Percentiles rank a stretch among this genome's conserved stretches.
Conservation (phyloP, 2,329 filamentous ascomycete genomes). For the Xylaria sp. region DNA sequence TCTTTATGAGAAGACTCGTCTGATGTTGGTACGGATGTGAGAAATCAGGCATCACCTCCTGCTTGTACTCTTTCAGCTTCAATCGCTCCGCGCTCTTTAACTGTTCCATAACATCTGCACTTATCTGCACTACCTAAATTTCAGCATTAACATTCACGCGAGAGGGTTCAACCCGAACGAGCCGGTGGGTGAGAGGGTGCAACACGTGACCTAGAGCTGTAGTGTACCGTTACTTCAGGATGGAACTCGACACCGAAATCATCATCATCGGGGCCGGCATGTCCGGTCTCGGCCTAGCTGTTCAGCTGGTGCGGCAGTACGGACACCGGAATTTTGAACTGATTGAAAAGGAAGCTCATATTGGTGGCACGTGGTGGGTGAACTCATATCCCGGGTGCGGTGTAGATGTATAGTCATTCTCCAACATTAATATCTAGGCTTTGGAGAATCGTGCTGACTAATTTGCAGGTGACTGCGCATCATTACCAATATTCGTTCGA, state of each 20-base stretch:
- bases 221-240: background rate
- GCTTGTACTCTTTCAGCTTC: background rate
- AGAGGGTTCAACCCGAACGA: background rate
- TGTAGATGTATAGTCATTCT: constrained; percentile 24
- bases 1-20: background rate
- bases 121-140: background rate
- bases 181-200: background rate
- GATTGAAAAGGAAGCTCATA: constrained; percentile 20
- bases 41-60: background rate
- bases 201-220: background rate
- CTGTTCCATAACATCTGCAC: background rate
- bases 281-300: constrained; percentile 30
- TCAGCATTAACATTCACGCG: background rate
- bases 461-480: constrained; percentile 18
- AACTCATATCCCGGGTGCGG: constrained; percentile 34
- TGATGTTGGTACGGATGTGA: background rate
- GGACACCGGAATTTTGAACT: constrained; percentile 30
- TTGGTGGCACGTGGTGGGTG: constrained; percentile 30
- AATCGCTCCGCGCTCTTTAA: background rate
- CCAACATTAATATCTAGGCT: too few relatives aligned
- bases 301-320: constrained; percentile 28
- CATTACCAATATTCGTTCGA: constrained; percentile 29
- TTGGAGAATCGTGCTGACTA: background rate
- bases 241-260: constrained; percentile 33
- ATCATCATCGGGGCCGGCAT: constrained; percentile 34